phyloP scores from a whole-genome alignment of 768 basidiomycete species.

The Tricholoma sp. region DNA sequence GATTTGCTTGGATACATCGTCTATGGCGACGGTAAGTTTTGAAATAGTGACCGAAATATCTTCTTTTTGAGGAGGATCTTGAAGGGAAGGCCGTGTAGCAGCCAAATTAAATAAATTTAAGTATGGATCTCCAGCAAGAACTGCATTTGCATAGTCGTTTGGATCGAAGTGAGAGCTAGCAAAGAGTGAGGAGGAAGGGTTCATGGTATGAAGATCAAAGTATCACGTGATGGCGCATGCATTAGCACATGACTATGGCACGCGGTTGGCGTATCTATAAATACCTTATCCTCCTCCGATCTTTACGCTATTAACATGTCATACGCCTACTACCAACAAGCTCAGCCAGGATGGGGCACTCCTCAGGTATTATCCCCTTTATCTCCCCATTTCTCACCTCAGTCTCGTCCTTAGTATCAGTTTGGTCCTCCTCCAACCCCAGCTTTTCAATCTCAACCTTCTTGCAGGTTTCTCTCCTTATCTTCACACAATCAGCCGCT shows the following conservation, averaged over 20 bases:
- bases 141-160: slow-evolving; percentile 86
- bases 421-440: slow-evolving; percentile 38
- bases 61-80: slow-evolving; percentile 63
- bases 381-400: slow-evolving; percentile 3
- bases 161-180: slow-evolving; percentile 73
- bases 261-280: not conserved
- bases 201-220: not conserved
- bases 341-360: slow-evolving; percentile 46
- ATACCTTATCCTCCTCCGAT: not conserved
- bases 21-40: slow-evolving; percentile 81
- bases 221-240: not conserved
- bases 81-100: slow-evolving; percentile 27
- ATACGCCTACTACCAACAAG: slow-evolving; percentile 40
- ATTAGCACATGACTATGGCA: not conserved
- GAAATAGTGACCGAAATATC: slow-evolving; percentile 88
- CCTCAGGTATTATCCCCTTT: slow-evolving; percentile 24
- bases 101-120: slow-evolving; percentile 34
- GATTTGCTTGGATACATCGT: slow-evolving; percentile 89
- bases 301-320: slow-evolving; percentile 28
- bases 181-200: slow-evolving; percentile 32
- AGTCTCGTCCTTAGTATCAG: slow-evolving; percentile 27
- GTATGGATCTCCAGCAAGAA: slow-evolving; percentile 80
- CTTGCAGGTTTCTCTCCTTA: slow-evolving; percentile 37
- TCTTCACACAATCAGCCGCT: slow-evolving; percentile 14
- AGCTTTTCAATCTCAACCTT: slow-evolving; percentile 43